Conservation (phyloP, 108 stramenopile species). For the Skeletonema menzelii region DNA sequence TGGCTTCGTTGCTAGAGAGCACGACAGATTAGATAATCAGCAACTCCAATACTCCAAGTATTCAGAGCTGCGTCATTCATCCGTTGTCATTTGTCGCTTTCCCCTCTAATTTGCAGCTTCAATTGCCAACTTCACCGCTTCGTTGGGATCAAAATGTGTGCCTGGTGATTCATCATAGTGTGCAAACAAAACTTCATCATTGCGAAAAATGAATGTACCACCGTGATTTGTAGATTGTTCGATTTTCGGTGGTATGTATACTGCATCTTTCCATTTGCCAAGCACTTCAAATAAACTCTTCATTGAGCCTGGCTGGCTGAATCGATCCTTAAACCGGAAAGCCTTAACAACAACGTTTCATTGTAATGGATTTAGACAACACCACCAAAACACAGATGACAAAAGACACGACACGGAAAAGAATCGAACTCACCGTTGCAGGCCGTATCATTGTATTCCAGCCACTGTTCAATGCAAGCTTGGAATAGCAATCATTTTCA, state of each 20-base stretch:
- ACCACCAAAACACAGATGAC: not conserved
- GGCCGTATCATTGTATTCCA: slow-evolving; percentile 64
- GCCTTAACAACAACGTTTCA: slow-evolving; percentile 3
- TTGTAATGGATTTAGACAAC: not conserved
- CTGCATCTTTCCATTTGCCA: slow-evolving; percentile 74
- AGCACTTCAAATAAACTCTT: slow-evolving; percentile 52
- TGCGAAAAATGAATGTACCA: slow-evolving; percentile 73
- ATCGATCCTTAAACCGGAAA: not conserved
- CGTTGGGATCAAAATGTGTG: slow-evolving; percentile 53
- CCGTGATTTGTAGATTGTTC: slow-evolving; percentile 74
- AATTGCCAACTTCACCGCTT: slow-evolving; percentile 50
- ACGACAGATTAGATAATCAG: not conserved
- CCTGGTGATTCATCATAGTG: slow-evolving; percentile 80
- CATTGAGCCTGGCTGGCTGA: not conserved
- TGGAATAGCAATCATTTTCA: slow-evolving; percentile 59
- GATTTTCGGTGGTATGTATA: slow-evolving; percentile 70
- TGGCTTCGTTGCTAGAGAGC: too few relatives aligned
- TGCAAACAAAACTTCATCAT: slow-evolving; percentile 58
- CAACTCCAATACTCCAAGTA: not conserved
- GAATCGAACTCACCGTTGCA: slow-evolving; percentile 61
- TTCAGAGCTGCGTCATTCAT: not conserved
- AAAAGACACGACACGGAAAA: slow-evolving; percentile 58
- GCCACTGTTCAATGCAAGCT: slow-evolving; percentile 58
- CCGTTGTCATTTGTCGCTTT: not conserved
- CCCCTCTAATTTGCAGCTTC: slow-evolving; percentile 15